phyloP scores from a whole-genome alignment of 2,329 filamentous ascomycete genomes.

The Paraphaeosphaeria sporulosa region DNA sequence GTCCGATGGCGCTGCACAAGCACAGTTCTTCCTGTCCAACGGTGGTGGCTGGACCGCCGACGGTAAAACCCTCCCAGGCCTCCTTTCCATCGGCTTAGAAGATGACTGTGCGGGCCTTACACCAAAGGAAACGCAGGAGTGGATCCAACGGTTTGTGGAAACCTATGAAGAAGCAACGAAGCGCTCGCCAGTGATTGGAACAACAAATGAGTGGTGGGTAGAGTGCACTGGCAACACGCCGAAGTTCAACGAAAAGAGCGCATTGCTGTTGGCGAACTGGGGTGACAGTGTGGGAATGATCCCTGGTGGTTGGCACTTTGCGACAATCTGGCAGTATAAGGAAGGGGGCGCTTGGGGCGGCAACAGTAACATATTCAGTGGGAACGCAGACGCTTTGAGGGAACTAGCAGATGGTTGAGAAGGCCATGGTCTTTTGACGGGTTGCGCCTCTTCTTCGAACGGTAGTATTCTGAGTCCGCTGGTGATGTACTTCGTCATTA shows the following conservation, averaged over 20 bases:
- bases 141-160: slow-evolving; percentile 63
- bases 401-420: slow-evolving; percentile 37
- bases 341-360: slow-evolving; percentile 60
- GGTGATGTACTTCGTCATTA: too few species aligned
- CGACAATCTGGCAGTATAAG: slow-evolving; percentile 65
- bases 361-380: slow-evolving; percentile 63
- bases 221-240: slow-evolving; percentile 60
- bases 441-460: background rate
- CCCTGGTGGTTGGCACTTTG: slow-evolving; percentile 61
- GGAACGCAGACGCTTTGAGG: slow-evolving; percentile 46
- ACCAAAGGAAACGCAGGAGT: slow-evolving; percentile 55
- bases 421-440: slow-evolving; percentile 13
- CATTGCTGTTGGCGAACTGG: slow-evolving; percentile 59
- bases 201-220: slow-evolving; percentile 62
- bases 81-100: slow-evolving; percentile 56
- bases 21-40: slow-evolving; percentile 60
- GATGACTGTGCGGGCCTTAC: slow-evolving; percentile 19
- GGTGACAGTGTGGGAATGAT: slow-evolving; percentile 52
- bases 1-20: slow-evolving; percentile 57
- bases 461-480: background rate
- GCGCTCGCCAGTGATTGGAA: slow-evolving; percentile 63
- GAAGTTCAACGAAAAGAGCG: slow-evolving; percentile 56
- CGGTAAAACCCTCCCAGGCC: slow-evolving; percentile 63
- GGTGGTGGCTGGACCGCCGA: slow-evolving; percentile 64
- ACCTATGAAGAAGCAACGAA: slow-evolving; percentile 58